Base-by-base conservation (phyloP, 1,139 yeast genomes). In the Kluyveromyces marxianus region DNA sequence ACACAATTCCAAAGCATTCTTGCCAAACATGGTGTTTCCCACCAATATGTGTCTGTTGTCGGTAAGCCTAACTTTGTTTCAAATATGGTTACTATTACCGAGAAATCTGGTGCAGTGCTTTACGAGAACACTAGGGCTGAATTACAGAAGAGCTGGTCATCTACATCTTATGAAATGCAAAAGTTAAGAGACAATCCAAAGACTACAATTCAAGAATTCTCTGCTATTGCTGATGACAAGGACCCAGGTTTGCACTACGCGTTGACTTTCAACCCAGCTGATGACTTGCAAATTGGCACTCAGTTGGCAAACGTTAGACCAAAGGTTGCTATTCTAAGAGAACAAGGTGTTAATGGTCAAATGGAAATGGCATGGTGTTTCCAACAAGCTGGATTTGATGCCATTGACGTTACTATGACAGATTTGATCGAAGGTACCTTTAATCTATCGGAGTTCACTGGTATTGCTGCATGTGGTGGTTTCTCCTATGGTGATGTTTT, bases 341-440 rank as follows among this genome's bases (percentile, higher is more conserved):
- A 94, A 65, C 98, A 94, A 70, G 99, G 99, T 70, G 97, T 92
- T 46, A 94, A 94, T 65, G 95, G 97, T 31, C 96, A 92, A 67
- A 87, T 84, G 74, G 99, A 94, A 70, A 90, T 94, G 97, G 97
- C 98, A 1, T 90, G 95, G 88, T 81, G 94, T 50, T 89, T 92
- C 77, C 83, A 83, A 64, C 89, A 82, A 66, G 96, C 98, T 29
- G 99, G 98, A 0, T 94, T 94, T 65, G 89, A 82, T 31, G 79
- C 89, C 14, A 81, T 87, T 50, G 99, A 94, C 68, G 96, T 94
- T 37, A 97, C 95, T 65, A 92, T 94, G 98, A 79, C 95, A 14
- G 99, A 94, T 65, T 77, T 94, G 49, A 71, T 90, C 53, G 69
- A 75, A 36, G 95, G 95, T 37, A 74, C 72, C 57, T 83, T 84